Base-by-base conservation (phyloP, 352 stramenopile species). In the Pythium utonaiense region DNA sequence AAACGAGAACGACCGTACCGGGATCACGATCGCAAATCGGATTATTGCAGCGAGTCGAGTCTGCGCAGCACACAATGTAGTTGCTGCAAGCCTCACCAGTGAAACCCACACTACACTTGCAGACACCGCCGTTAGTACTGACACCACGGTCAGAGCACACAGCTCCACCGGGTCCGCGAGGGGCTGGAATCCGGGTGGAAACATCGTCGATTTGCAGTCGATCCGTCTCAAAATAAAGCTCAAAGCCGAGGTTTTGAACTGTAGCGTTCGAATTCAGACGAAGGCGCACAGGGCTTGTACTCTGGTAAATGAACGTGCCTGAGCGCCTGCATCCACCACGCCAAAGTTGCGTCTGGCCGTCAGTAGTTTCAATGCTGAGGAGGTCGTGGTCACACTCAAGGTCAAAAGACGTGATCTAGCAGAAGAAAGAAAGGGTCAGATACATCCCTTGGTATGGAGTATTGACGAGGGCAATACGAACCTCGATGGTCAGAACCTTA, bases 381-480 rank as follows among this genome's bases (percentile, higher is more conserved):
- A 59, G 58, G 51, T 91, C 81, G 42, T 91, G 79, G 40, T 91
- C 75, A 30, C 81, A 89, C 50, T 91, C 81, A 3, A 88, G 70
- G 28, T 84, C 70, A 48, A 91, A 91, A 0, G 10, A 56, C 0
- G 50, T 58, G 33, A 83, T 69, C 71, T 82, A 55, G 3, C 53
- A 57, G 42, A 44, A 33, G 16, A 30, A 4, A 49, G 22, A 16
- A 6, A 42, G 34, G 10, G 19, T 48, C 24, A 13, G 24, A 28
- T 6, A 34, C 3, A 4, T 19, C 21, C 33, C 45, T 2, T 17
- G 16, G 13, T 53, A 47, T 6, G 1, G 6, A 16, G 38, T 42
- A 50, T 33, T 40, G 6, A 34, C 6, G 38, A 60, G 3, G 36
- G 6, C n/a, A n/a, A 6, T 36, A 21, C 38, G 24, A 40, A 65